Base-by-base conservation (phyloP, 345 rosid genomes). In the Excoecaria agallocha region DNA sequence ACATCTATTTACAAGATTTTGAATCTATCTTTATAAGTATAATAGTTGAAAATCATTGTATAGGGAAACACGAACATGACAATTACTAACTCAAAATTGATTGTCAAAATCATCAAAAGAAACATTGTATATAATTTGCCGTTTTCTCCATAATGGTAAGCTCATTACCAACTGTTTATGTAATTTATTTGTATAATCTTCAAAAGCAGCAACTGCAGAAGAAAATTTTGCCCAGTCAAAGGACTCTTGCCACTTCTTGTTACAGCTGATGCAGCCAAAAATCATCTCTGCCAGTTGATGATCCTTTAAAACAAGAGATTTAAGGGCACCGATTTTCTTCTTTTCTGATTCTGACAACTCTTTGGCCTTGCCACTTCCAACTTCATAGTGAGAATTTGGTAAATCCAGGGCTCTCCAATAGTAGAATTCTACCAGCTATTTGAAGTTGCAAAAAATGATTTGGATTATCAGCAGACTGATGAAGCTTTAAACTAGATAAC, bases 401-500 rank as follows among this genome's bases (percentile, higher is more conserved):
- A 79, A 66, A 66, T 82, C 84, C 3, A 79, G 74, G 49, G 80
- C 83, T 84, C 83, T 89, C 93, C 97, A 89, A 22, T 60, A 69
- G 74, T 79, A 88, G 82, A 84, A 94, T 61, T 91, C 93, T 66
- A 86, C 89, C 76, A 79, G 93, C 97, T 89, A 70, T 73, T 74
- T 20, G 38, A 43, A 69, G 69, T 66, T 12, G 77, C 37, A 35
- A 43, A 71, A 60, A 20, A 38, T n/a, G 38, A 22, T 67, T 69
- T 25, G 17, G 49, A 38, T 25, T 2, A 17, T 61, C 15, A 19
- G 9, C 37, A 16, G 5, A 20, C 58, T 3, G 6, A 30, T 13
- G 15, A 25, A 35, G 15, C n/a, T 72, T 25, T 49, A 48, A 54
- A 20, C 1, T 41, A 61, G 38, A 71, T 16, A 6, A 58, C 8